A percentile compares a stretch with the other conserved stretches of the same genome.
phyloP scores from a whole-genome alignment of 805 yeast genomes.

The Torulaspora franciscae region DNA sequence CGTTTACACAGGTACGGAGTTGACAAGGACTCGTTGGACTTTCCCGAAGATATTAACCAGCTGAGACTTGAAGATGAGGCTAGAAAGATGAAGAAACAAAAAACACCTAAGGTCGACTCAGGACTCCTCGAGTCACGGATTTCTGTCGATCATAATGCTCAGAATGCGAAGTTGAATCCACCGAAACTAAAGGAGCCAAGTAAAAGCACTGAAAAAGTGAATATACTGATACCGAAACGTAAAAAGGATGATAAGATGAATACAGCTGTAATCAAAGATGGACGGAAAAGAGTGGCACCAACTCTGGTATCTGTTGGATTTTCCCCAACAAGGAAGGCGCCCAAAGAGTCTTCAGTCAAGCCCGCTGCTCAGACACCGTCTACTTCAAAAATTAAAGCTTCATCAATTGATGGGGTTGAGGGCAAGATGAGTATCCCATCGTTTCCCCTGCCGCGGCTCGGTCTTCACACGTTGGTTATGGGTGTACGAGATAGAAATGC shows the following conservation, averaged over 20 bases:
- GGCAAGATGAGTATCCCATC: constrained; percentile 41
- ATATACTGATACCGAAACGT: constrained; percentile 30
- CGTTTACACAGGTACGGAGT: constrained; percentile 83
- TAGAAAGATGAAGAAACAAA: constrained; percentile 29
- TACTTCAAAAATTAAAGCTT: constrained; percentile 12
- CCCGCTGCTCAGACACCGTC: not conserved
- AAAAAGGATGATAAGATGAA: constrained; percentile 30
- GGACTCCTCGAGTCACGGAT: constrained; percentile 13
- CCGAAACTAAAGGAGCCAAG: constrained; percentile 8
- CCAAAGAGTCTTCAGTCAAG: constrained; percentile 4
- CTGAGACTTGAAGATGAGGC: constrained; percentile 65
- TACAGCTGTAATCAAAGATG: constrained; percentile 67
- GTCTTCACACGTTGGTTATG: constrained; percentile 59
- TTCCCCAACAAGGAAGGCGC: constrained; percentile 17
- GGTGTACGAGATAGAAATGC: constrained; percentile 45
- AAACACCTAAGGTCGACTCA: not conserved
- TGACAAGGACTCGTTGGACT: constrained; percentile 74
- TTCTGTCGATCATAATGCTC: constrained; percentile 2
- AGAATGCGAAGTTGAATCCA: not conserved
- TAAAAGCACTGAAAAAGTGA: constrained; percentile 16
- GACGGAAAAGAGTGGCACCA: constrained; percentile 73
- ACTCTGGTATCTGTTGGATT: constrained; percentile 49
- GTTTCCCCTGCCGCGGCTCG: constrained; percentile 55
- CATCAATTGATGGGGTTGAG: constrained; percentile 12
- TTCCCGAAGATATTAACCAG: constrained; percentile 84